Percentiles rank a stretch among this genome's conserved stretches.
These are phyloP conservation scores for Pestalotiopsis sp. DNA, from an alignment of 2,329 filamentous ascomycete genomes.

Conservation along the genomic window DNA sequence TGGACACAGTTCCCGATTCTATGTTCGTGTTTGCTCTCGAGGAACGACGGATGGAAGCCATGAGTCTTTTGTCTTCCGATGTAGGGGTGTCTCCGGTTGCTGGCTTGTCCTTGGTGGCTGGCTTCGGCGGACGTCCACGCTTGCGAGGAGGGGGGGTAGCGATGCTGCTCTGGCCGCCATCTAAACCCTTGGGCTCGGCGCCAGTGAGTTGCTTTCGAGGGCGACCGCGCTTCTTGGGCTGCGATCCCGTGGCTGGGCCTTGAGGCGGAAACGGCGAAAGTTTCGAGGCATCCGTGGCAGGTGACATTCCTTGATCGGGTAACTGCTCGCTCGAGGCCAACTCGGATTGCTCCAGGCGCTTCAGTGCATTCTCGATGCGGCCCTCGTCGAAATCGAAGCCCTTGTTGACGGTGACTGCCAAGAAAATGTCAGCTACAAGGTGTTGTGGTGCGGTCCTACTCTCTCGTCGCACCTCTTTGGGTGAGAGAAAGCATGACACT, in stretches of 20 bases:
- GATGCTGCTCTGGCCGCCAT: too few species aligned
- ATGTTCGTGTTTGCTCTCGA: neutral
- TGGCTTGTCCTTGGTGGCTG: neutral
- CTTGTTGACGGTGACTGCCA: too few species aligned
- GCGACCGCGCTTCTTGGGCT: neutral
- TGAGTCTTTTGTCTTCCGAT: neutral
- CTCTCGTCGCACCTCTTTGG: too few species aligned
- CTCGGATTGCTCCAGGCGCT: too few species aligned
- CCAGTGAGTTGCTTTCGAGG: conserved; percentile 5
- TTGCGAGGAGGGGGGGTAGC: conserved; percentile 1
- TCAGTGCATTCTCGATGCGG: too few species aligned
- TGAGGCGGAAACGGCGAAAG: neutral
- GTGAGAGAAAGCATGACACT: too few species aligned
- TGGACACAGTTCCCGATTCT: neutral
- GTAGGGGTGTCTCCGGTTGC: neutral
- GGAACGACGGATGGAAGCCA: neutral
- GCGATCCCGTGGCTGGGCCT: neutral
- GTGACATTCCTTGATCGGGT: too few species aligned
- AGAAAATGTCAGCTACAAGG: too few species aligned
- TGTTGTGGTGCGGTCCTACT: too few species aligned
- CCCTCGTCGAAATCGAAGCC: too few species aligned
- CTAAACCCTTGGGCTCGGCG: too few species aligned
- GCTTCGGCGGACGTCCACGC: conserved; percentile 3
- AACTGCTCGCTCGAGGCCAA: too few species aligned
- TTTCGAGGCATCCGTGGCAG: neutral